Conservation (phyloP, 352 stramenopile genomes). For the Phytophthora cactorum region DNA sequence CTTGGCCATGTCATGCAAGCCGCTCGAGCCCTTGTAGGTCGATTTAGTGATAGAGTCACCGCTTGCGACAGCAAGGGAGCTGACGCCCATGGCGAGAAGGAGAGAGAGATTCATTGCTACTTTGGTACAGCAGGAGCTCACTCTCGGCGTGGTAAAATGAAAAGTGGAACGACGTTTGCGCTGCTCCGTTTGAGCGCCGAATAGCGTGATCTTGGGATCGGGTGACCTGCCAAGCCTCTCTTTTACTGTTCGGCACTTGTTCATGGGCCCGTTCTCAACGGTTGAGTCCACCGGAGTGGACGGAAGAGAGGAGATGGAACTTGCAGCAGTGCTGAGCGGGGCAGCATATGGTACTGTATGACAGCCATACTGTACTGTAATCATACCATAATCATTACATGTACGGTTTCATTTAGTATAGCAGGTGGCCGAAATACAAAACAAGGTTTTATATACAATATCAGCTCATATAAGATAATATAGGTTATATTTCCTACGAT, state of each 20-base stretch:
- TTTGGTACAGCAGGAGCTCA: not conserved
- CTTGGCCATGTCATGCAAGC: conserved; percentile 35
- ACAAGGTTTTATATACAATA: no score
- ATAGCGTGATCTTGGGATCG: not conserved
- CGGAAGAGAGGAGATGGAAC: no score
- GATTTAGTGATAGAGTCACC: conserved; percentile 28
- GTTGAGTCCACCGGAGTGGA: no score
- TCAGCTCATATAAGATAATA: no score
- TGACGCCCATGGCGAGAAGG: conserved; percentile 13
- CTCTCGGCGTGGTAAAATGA: not conserved
- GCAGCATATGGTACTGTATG: no score
- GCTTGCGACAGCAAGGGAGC: conserved; percentile 15
- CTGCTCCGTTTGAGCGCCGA: not conserved
- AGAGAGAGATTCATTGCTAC: conserved; percentile 22
- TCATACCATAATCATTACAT: no score
- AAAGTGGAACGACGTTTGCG: not conserved
- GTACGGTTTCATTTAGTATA: no score
- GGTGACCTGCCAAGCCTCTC: not conserved
- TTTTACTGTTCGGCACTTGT: not conserved
- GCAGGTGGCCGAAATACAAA: no score
- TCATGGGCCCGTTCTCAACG: no score
- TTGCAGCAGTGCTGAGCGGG: no score
- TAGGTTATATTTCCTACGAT: no score
- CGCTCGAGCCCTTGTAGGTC: conserved; percentile 32
- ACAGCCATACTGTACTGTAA: no score